A percentile compares a stretch with the other conserved stretches of the same genome.
Conservation (phyloP, 306 rosid species). For the Chamaecrista fasciculata region DNA sequence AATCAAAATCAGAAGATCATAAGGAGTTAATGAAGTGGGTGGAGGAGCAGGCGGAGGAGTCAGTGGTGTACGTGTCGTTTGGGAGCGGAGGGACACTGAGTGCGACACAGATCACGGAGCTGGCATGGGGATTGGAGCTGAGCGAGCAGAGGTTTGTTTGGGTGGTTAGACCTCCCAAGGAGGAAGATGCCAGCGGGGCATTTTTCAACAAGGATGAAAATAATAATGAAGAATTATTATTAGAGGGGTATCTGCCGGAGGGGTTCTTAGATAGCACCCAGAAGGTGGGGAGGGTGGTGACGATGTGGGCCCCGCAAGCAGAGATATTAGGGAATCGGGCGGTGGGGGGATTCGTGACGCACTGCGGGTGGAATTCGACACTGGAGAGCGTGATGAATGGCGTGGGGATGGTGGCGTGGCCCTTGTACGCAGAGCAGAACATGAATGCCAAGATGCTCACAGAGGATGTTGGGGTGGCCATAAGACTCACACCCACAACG, state of each 20-base stretch:
- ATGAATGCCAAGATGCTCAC: conserved; percentile 50
- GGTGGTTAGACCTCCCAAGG: conserved; percentile 57
- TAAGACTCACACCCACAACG: conserved; percentile 16
- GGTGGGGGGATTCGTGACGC: conserved; percentile 49
- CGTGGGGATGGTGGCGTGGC: conserved; percentile 68
- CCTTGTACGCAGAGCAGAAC: conserved; percentile 64
- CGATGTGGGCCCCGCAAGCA: conserved; percentile 54
- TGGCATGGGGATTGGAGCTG: conserved; percentile 73
- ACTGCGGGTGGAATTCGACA: conserved; percentile 51
- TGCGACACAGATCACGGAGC: conserved; percentile 47
- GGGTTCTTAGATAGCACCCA: conserved; percentile 45
- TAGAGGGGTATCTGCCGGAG: conserved; percentile 52
- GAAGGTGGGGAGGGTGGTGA: conserved; percentile 33
- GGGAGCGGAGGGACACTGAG: conserved; percentile 73
- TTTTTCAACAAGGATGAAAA: too few relatives aligned
- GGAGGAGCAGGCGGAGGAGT: conserved; percentile 48
- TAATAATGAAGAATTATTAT: too few relatives aligned
- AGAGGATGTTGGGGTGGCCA: conserved; percentile 49
- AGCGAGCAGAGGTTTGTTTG: conserved; percentile 68
- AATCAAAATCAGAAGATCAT: neutral
- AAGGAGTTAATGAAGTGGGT: conserved; percentile 43
- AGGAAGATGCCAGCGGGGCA: neutral
- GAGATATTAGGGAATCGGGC: conserved; percentile 47
- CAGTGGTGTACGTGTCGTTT: conserved; percentile 59
- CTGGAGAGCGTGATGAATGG: conserved; percentile 48